Evolutionary conservation across 2,329 filamentous ascomycete species (phyloP).

Genomic region (Fusarium verrucosum): DNA sequence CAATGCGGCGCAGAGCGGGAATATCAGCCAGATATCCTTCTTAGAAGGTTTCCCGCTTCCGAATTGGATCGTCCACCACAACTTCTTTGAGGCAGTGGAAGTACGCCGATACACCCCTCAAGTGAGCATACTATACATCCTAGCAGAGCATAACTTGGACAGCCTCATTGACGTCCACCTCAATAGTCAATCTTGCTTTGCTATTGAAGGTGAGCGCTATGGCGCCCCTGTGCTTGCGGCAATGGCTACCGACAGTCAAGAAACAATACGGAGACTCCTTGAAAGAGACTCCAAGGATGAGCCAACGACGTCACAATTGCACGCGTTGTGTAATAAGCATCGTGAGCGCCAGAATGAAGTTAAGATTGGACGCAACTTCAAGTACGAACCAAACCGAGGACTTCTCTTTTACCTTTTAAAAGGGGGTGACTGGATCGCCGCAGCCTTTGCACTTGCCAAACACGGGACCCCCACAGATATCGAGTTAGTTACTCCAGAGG

Average conservation of each 20-base stretch:
- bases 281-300: not conserved
- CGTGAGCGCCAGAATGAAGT: fast-evolving
- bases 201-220: not conserved
- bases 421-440: not conserved
- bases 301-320: fast-evolving
- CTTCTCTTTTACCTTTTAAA: not conserved
- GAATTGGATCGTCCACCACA: not conserved
- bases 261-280: not conserved
- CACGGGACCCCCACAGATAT: fast-evolving
- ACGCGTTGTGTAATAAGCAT: fast-evolving
- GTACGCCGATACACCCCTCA: not conserved
- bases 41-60: not conserved
- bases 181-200: not conserved
- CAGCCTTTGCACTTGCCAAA: not conserved
- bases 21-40: not conserved
- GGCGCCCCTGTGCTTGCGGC: not conserved
- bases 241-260: not conserved
- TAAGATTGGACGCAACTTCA: not conserved
- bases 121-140: slow-evolving; percentile 20
- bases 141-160: not conserved
- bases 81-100: slow-evolving; percentile 1
- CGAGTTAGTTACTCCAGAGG: fast-evolving
- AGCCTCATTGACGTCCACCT: fast-evolving
- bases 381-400: not conserved
- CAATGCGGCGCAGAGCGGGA: not conserved